Percentiles rank a stretch among this genome's conserved stretches.
These are phyloP conservation scores for Jimgerdemannia flammicorona DNA, from an alignment of 192 early-diverging fungal species.

Conservation along the genomic window DNA sequence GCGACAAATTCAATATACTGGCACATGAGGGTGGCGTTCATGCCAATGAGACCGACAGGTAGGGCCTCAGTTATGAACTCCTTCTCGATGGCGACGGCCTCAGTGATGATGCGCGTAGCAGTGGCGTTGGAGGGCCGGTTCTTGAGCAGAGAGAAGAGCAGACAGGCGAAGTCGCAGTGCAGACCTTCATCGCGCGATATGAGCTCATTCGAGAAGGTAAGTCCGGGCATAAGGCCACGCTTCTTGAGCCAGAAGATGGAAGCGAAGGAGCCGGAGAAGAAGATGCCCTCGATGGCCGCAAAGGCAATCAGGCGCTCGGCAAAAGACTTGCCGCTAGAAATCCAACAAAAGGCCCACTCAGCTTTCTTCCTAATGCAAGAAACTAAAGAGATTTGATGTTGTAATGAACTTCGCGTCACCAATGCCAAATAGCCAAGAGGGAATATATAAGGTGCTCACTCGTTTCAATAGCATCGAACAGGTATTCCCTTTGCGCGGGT, in stretches of 20 bases:
- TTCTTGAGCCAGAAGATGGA: conserved; percentile 99
- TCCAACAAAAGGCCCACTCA: conserved; percentile 96
- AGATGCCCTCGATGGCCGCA: conserved; percentile 71
- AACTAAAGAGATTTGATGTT: not conserved
- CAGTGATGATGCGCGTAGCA: conserved; percentile 70
- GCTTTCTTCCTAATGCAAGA: conserved; percentile 96
- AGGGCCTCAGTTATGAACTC: conserved; percentile 94
- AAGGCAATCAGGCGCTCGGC: conserved; percentile 93
- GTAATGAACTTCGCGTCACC: too few species aligned
- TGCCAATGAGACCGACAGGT: conserved; percentile 56
- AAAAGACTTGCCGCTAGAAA: conserved; percentile 77
- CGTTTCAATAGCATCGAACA: conserved; percentile 94
- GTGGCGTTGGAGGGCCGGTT: conserved; percentile 64
- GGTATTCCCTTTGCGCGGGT: conserved; percentile 68
- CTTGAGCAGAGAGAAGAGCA: conserved; percentile 81
- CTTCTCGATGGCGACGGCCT: conserved; percentile 93
- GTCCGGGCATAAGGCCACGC: conserved; percentile 87
- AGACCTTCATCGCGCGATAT: conserved; percentile 82
- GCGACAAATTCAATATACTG: conserved; percentile 98
- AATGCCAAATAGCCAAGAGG: too few species aligned
- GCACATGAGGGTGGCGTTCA: conserved; percentile 68
- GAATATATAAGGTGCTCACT: conserved; percentile 7
- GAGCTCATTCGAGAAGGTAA: too few species aligned
- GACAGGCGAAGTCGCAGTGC: conserved; percentile 96
- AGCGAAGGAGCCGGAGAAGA: too few species aligned